A percentile compares a stretch with the other conserved stretches of the same genome.
phyloP scores from a whole-genome alignment of 768 basidiomycete species.

The Sarcodon aspratus region DNA sequence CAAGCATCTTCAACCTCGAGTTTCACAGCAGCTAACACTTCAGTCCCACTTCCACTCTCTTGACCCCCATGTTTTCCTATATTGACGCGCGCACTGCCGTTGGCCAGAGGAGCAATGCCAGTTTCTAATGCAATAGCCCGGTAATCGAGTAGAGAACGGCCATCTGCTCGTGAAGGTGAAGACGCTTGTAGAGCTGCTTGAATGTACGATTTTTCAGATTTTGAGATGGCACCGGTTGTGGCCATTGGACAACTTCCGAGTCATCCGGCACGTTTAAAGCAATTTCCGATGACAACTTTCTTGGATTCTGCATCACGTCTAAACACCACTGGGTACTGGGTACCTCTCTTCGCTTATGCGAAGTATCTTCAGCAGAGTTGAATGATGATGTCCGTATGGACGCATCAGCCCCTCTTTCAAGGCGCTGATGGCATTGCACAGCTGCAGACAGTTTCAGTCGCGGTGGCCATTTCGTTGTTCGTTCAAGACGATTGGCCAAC shows the following conservation, averaged over 20 bases:
- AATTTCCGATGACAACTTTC: too few relatives aligned
- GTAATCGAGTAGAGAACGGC: constrained; percentile 56
- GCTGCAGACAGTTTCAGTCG: too few relatives aligned
- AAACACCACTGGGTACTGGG: too few relatives aligned
- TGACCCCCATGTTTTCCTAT: constrained; percentile 50
- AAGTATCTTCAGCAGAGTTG: too few relatives aligned
- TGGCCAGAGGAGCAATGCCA: constrained; percentile 68
- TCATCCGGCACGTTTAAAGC: too few relatives aligned
- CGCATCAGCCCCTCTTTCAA: too few relatives aligned
- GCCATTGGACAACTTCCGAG: not conserved
- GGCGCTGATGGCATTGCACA: too few relatives aligned
- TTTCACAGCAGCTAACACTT: constrained; percentile 68
- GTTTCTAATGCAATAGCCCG: constrained; percentile 65
- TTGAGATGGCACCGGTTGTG: constrained; percentile 35
- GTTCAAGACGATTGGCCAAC: too few relatives aligned
- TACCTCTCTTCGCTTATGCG: too few relatives aligned
- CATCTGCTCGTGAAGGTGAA: constrained; percentile 66
- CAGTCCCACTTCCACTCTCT: constrained; percentile 50
- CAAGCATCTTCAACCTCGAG: constrained; percentile 56
- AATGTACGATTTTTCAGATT: constrained; percentile 73
- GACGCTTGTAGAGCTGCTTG: constrained; percentile 47
- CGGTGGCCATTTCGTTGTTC: too few relatives aligned
- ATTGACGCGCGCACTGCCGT: constrained; percentile 69
- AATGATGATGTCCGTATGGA: too few relatives aligned
- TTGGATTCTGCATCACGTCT: too few relatives aligned